These are phyloP conservation scores for Ceriops decandra DNA, from an alignment of 345 rosid genomes.

Conservation along the genomic window DNA sequence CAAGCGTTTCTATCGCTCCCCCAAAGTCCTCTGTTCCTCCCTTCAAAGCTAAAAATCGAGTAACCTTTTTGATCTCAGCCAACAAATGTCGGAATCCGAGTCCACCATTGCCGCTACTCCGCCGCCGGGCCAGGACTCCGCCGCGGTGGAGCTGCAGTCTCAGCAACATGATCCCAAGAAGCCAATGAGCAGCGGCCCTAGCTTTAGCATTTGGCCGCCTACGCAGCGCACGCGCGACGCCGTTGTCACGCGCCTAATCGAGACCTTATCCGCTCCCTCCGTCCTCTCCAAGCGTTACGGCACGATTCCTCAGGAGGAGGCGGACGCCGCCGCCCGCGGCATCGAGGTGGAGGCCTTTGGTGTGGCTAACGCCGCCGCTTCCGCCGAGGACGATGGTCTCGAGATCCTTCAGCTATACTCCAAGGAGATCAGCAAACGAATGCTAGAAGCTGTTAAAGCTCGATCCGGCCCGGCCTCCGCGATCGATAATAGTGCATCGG, in stretches of 20 bases:
- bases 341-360: slow-evolving; percentile 84
- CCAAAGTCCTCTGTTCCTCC: too few species aligned
- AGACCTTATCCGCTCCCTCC: slow-evolving; percentile 69
- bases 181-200: slow-evolving; percentile 16
- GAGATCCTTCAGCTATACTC: slow-evolving; percentile 84
- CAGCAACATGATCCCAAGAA: slow-evolving; percentile 20
- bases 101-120: slow-evolving; percentile 18
- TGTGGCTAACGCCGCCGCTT: slow-evolving; percentile 39
- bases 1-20: too few species aligned
- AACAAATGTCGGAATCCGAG: slow-evolving; percentile 19
- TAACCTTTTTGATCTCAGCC: too few species aligned
- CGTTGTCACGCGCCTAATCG: slow-evolving; percentile 66
- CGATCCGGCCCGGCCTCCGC: slow-evolving; percentile 28
- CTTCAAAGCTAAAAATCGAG: too few species aligned
- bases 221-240: slow-evolving; percentile 88
- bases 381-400: slow-evolving; percentile 72
- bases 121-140: slow-evolving; percentile 5
- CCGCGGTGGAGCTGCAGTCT: slow-evolving; percentile 15
- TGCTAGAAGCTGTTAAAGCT: slow-evolving; percentile 72
- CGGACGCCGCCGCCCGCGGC: slow-evolving; percentile 44
- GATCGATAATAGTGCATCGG: slow-evolving; percentile 10
- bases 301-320: slow-evolving; percentile 55
- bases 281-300: slow-evolving; percentile 95
- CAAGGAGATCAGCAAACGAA: slow-evolving; percentile 85
- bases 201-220: slow-evolving; percentile 92